Evolutionary conservation across 352 stramenopile genomes (phyloP).

Genomic region (Peronosclerospora sorghi): DNA sequence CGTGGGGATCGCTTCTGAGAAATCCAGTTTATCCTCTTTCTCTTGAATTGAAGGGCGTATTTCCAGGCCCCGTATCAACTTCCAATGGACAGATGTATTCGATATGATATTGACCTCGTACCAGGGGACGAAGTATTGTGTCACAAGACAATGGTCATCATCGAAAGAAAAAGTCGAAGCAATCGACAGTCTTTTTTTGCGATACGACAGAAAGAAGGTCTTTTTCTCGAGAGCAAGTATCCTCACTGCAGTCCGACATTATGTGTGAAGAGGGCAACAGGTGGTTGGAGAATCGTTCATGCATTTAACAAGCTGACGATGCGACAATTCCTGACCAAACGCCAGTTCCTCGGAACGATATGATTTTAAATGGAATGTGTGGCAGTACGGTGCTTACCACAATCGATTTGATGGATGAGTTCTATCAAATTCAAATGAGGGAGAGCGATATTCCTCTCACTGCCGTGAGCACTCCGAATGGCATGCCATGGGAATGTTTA

Average conservation of each 20-base stretch:
- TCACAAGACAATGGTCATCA: background rate
- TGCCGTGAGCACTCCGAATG: no score
- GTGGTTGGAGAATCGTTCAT: no score
- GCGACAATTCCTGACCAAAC: no score
- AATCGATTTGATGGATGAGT: no score
- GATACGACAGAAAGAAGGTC: background rate
- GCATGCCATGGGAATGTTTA: no score
- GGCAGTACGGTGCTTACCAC: no score
- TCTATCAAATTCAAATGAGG: no score
- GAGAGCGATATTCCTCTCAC: no score
- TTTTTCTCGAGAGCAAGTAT: background rate
- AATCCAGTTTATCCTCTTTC: no score
- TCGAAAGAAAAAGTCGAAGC: background rate
- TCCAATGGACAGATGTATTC: background rate
- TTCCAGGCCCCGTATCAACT: background rate
- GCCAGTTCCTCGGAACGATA: background rate
- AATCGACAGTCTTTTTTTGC: background rate
- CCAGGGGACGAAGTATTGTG: background rate
- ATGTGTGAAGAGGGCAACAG: background rate
- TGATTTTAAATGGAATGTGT: no score
- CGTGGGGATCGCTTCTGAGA: no score
- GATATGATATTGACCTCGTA: background rate
- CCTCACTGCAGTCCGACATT: background rate
- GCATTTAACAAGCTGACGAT: background rate
- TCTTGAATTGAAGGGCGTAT: background rate